Conservation (phyloP, 2,329 filamentous ascomycete genomes). For the Talaromyces sp. region DNA sequence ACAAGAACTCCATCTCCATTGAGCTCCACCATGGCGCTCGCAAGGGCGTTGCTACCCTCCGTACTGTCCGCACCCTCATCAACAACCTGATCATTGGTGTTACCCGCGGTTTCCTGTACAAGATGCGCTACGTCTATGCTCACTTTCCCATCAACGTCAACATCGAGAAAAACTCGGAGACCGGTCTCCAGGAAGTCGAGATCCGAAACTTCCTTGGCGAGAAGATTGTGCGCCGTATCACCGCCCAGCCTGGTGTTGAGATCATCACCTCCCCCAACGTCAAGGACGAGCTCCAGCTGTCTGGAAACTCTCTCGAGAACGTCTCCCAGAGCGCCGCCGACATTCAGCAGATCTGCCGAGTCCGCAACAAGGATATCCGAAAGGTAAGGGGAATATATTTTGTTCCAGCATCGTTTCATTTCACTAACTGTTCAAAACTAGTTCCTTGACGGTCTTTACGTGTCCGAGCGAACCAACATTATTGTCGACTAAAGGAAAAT, state of each 20-base stretch:
- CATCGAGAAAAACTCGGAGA: slow-evolving; percentile 92
- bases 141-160: slow-evolving; percentile 99
- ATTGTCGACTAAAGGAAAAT: slow-evolving; percentile 50
- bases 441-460: slow-evolving; percentile 99
- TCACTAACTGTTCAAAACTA: slow-evolving; percentile 34
- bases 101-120: slow-evolving; percentile 99
- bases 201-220: slow-evolving; percentile 99
- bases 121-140: slow-evolving; percentile 99
- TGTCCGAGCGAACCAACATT: slow-evolving; percentile 97
- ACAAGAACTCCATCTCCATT: slow-evolving; percentile 85
- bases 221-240: slow-evolving; percentile 94
- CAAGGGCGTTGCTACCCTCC: slow-evolving; percentile 97
- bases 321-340: slow-evolving; percentile 98
- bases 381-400: slow-evolving; percentile 57
- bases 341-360: slow-evolving; percentile 99
- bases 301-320: slow-evolving; percentile 91
- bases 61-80: slow-evolving; percentile 96
- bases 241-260: slow-evolving; percentile 84
- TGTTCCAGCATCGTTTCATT: neutral
- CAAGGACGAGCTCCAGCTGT: slow-evolving; percentile 95
- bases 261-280: slow-evolving; percentile 84
- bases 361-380: slow-evolving; percentile 99
- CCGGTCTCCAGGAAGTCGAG: slow-evolving; percentile 83
- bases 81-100: slow-evolving; percentile 98
- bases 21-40: slow-evolving; percentile 97